These are phyloP conservation scores for Wallacemonas rigidus DNA, from an alignment of 208 protist species.

Conservation along the genomic window DNA sequence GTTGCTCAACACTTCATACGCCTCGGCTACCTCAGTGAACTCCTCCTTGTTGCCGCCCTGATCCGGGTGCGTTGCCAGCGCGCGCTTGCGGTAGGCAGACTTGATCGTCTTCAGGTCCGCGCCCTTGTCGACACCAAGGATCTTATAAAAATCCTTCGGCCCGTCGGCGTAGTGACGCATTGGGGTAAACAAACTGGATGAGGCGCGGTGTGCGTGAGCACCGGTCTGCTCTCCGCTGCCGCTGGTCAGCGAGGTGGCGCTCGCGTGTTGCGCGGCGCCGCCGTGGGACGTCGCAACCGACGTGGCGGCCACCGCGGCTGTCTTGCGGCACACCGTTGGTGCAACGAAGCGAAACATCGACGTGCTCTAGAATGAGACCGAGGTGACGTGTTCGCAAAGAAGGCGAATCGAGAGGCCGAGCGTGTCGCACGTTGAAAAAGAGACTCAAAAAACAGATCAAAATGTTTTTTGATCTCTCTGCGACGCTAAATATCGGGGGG, in stretches of 20 bases:
- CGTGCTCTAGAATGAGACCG: not conserved
- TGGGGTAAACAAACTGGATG: constrained; percentile 19
- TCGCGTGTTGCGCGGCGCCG: not conserved
- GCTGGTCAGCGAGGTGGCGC: not conserved
- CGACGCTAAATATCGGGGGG: too few species aligned
- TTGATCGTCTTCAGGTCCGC: constrained; percentile 83
- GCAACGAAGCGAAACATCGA: constrained; percentile 16
- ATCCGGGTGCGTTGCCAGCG: constrained; percentile 90
- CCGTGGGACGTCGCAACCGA: not conserved
- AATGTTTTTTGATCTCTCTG: too few species aligned
- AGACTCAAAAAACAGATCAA: too few species aligned
- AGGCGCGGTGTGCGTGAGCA: not conserved
- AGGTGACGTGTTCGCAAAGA: too few species aligned
- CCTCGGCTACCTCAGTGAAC: constrained; percentile 90
- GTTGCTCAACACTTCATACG: constrained; percentile 98
- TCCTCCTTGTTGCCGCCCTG: constrained; percentile 93
- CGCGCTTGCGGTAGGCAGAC: constrained; percentile 91
- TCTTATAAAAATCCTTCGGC: constrained; percentile 91
- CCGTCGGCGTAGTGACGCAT: constrained; percentile 46
- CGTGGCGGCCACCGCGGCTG: not conserved
- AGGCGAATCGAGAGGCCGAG: too few species aligned
- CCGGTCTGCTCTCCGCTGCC: not conserved
- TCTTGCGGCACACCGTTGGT: constrained; percentile 7
- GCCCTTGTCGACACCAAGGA: constrained; percentile 65
- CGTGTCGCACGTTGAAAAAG: too few species aligned